Conservation (phyloP, 1,139 yeast genomes). For the Scheffersomyces quercinus region DNA sequence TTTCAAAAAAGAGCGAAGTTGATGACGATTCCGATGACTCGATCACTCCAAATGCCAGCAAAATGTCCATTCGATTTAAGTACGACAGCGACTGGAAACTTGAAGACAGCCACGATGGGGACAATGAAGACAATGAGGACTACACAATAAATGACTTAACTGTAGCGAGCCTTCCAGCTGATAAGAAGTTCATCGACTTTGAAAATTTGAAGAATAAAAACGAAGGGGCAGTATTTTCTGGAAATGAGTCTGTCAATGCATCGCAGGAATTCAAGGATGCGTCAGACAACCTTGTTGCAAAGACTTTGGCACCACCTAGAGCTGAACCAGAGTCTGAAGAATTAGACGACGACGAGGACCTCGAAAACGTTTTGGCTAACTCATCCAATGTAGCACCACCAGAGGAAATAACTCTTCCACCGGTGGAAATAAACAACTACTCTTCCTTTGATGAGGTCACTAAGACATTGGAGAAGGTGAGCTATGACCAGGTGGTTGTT, state of each 20-base stretch:
- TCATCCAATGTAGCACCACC: slow-evolving; percentile 47
- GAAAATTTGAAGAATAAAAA: slow-evolving; percentile 11
- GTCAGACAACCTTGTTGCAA: slow-evolving; percentile 6
- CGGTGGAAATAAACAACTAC: slow-evolving; percentile 31
- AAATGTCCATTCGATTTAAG: slow-evolving; percentile 35
- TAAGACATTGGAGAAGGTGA: slow-evolving; percentile 16
- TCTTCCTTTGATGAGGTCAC: slow-evolving; percentile 44
- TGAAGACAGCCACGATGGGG: slow-evolving; percentile 47
- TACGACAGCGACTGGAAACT: slow-evolving; percentile 43
- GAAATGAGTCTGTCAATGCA: slow-evolving; percentile 4
- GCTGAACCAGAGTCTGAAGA: slow-evolving; percentile 8
- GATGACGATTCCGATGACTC: slow-evolving; percentile 17
- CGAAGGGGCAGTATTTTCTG: background rate
- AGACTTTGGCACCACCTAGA: slow-evolving; percentile 25
- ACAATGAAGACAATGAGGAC: slow-evolving; percentile 43
- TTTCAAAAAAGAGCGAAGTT: slow-evolving; percentile 3
- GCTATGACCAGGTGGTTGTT: slow-evolving; percentile 5
- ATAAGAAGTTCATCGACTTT: slow-evolving; percentile 11
- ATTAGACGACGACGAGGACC: slow-evolving; percentile 7
- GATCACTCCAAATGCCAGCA: slow-evolving; percentile 8
- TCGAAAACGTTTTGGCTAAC: slow-evolving; percentile 31
- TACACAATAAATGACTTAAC: slow-evolving; percentile 24
- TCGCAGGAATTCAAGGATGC: slow-evolving; percentile 5
- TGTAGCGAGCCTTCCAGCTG: slow-evolving; percentile 5
- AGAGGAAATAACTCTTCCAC: slow-evolving; percentile 40